A percentile compares a stretch with the other conserved stretches of the same genome.
Conservation (phyloP, 805 yeast species). For the Teunomyces kruisii region DNA sequence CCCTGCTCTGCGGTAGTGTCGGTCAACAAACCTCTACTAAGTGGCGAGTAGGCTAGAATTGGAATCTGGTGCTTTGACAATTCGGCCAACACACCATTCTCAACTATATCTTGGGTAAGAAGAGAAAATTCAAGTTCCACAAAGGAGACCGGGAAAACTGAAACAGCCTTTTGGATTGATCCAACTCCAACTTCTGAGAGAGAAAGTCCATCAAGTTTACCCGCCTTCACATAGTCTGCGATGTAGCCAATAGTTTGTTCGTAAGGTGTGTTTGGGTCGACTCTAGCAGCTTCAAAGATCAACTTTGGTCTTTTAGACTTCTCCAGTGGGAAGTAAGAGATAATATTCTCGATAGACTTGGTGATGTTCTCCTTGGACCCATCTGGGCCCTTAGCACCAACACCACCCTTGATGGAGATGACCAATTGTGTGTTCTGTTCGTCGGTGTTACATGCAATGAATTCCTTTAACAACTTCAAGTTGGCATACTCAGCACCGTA, state of each 20-base stretch:
- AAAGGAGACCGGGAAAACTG: constrained; percentile 57
- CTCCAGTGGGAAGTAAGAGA: constrained; percentile 27
- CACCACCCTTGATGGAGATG: constrained; percentile 69
- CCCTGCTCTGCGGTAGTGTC: constrained; percentile 50
- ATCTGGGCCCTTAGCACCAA: constrained; percentile 45
- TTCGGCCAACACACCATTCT: constrained; percentile 62
- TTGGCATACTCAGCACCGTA: constrained; percentile 60
- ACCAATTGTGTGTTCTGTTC: constrained; percentile 51
- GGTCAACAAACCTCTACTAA: constrained; percentile 75
- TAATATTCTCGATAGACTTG: constrained; percentile 47
- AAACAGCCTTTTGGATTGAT: constrained; percentile 58
- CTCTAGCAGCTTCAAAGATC: constrained; percentile 68
- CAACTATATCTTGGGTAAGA: constrained; percentile 58
- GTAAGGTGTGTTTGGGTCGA: constrained; percentile 55
- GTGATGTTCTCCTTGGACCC: constrained; percentile 49
- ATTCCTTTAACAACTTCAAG: constrained; percentile 55
- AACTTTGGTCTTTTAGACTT: constrained; percentile 32
- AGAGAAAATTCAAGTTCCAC: constrained; percentile 82
- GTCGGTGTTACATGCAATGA: constrained; percentile 57
- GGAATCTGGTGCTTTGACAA: constrained; percentile 62
- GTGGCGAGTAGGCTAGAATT: constrained; percentile 78
- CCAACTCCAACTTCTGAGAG: constrained; percentile 69
- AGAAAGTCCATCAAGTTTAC: constrained; percentile 68
- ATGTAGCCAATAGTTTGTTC: constrained; percentile 60
- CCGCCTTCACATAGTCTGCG: constrained; percentile 58